Base-by-base conservation (phyloP, 352 stramenopile genomes). In the Phytophthora litchii region DNA sequence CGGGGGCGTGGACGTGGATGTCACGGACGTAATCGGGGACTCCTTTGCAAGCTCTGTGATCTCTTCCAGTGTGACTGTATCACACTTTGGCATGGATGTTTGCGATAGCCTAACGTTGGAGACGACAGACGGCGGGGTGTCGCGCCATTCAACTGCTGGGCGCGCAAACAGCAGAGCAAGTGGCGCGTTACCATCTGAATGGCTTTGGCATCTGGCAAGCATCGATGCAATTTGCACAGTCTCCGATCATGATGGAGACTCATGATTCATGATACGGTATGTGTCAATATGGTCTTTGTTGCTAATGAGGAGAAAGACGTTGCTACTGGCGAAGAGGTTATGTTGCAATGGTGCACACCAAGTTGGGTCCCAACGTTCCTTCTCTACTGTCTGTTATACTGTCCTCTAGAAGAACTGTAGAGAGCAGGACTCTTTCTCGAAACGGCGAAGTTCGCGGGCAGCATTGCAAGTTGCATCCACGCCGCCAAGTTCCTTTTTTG, bases 21-120 rank as follows among this genome's bases (percentile, higher is more conserved):
- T 19, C 36, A 9, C 14, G 57, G 49, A 60, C 57, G 49, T 60
- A 65, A 60, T 54, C 48, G 40, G 57, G 56, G 49, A 49, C 47
- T 52, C 40, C 19, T 42, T 36, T 17, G 51, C 17, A 38, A 35
- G 34, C 8, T 47, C 43, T 25, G 27, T 47, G n/a, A 32, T n/a
- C 19, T 11, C 32, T 21, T n/a, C 29, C 8, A 44, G 17, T 42
- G 14, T 23, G 20, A 5, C 11, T 42, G 14, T 42, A 42, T 21
- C 31, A 20, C 27, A 31, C 13, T 32, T 32, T 13, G 6, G 3
- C 40, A 45, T 27, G 23, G 23, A 27, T 27, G 23, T 5, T 27
- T 27, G 14, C 19, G 8, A 35, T 31, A 29, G 41, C 40, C 40
- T 60, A 35, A 21, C 29, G 27, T 36, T 56, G 27, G 3, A 49